A percentile compares a stretch with the other conserved stretches of the same genome.
These are phyloP conservation scores for Candida orba DNA, from an alignment of 805 yeast species.

Conservation along the genomic window DNA sequence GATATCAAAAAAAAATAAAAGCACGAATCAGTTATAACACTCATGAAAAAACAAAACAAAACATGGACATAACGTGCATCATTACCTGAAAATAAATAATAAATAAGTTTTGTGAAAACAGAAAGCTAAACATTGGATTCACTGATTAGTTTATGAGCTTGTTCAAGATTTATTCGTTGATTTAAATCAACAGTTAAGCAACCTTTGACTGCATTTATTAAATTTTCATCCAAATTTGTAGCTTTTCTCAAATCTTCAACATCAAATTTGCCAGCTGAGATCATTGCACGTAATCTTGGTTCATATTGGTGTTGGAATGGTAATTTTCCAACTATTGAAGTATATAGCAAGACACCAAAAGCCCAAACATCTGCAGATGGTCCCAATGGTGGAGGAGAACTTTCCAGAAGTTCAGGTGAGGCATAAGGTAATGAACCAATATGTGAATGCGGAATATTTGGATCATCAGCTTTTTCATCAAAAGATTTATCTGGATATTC, in stretches of 20 bases:
- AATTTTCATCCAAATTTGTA: slow-evolving; percentile 23
- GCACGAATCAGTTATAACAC: no score
- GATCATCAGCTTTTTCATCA: slow-evolving; percentile 8
- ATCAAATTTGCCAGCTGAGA: slow-evolving; percentile 59
- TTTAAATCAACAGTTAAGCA: slow-evolving; percentile 47
- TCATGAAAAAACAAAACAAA: no score
- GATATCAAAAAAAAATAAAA: no score
- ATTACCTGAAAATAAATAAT: no score
- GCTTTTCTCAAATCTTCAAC: slow-evolving; percentile 36
- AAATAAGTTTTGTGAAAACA: no score
- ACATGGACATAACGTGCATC: no score
- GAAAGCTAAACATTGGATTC: not conserved
- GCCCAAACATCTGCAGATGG: slow-evolving; percentile 88
- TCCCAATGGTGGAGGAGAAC: slow-evolving; percentile 52
- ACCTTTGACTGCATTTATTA: slow-evolving; percentile 37
- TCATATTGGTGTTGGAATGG: slow-evolving; percentile 85
- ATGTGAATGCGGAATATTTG: slow-evolving; percentile 46
- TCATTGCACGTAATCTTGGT: slow-evolving; percentile 69
- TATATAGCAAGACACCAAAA: slow-evolving; percentile 68
- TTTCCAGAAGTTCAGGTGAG: slow-evolving; percentile 72
- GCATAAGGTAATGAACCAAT: slow-evolving; percentile 93
- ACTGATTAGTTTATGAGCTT: slow-evolving; percentile 21
- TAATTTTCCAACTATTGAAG: slow-evolving; percentile 63
- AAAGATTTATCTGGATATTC: slow-evolving; percentile 8
- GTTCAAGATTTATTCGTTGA: slow-evolving; percentile 44